Base-by-base conservation (phyloP, 2,329 filamentous ascomycete species). In the Aureobasidium sp. region DNA sequence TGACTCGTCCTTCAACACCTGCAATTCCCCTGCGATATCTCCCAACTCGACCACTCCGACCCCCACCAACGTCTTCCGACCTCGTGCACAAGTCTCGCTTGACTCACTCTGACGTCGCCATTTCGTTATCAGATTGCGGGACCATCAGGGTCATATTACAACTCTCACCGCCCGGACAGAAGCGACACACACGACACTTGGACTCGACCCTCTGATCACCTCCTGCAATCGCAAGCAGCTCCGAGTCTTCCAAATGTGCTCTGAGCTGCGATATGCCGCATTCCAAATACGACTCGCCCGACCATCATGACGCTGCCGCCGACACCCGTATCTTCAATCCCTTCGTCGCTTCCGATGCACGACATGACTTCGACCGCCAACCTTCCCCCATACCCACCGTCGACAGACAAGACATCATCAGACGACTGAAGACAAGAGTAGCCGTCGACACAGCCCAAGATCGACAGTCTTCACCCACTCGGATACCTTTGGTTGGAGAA, bases 361-460 rank as follows among this genome's bases (percentile, higher is more conserved):
- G 72, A 7, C 76, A 75, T 36, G 74, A 74, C 23, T 71, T 66
- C 42, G 71, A 72, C 43, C 40, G 40, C 5, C 1, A 58, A 18
- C 68, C 65, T 31, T 74, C 70, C 64, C 76, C 69, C 59, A 56
- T 67, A 38, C 67, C 67, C 38, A 69, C 76, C 48, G 73, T 81
- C 54, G 90, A 94, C 76, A 87, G 95, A 69, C 89, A 89, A 66
- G 91, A 95, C 77, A 82, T 97, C 72, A 98, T 98, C 66, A 88
- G 94, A 78, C 87, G 91, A 69, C 85, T 98, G 70, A 98, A 98
- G 81, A 89, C 33, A 29, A n/a, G 59, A 13, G 54, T 45, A 18
- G 45, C 38, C 23, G 33, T 18, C 15, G 47, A 63, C 4, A 11
- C 23, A 55, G n/a, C 65, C 25, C 36, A 31, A 15, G 27, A 64